A percentile compares a stretch with the other conserved stretches of the same genome.
Evolutionary conservation across 208 protist species (phyloP).

Genomic region (Lotmaria passim): DNA sequence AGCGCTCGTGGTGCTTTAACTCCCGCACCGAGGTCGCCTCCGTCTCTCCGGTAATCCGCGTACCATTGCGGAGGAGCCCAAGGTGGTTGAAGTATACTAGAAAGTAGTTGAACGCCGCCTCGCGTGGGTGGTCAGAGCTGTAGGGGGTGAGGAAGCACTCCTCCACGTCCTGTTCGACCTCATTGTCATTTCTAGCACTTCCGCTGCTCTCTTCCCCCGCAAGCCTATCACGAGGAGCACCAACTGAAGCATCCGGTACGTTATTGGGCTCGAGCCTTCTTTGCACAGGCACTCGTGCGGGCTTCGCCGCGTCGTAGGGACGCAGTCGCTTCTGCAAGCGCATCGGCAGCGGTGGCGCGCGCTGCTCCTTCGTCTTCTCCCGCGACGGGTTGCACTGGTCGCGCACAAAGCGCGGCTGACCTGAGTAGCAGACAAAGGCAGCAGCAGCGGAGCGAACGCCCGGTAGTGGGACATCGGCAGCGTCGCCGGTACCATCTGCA

Average conservation of each 20-base stretch:
- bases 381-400: neutral
- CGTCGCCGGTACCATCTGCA: neutral
- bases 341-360: neutral
- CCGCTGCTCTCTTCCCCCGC: no score
- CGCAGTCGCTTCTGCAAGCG: slow-evolving; percentile 27
- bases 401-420: slow-evolving; percentile 3
- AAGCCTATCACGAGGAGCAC: neutral
- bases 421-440: slow-evolving; percentile 43
- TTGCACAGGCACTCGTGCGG: neutral
- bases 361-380: neutral
- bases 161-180: neutral
- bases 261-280: neutral
- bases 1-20: neutral
- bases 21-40: neutral
- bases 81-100: slow-evolving; percentile 32
- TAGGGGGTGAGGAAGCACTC: slow-evolving; percentile 17
- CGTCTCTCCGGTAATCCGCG: slow-evolving; percentile 25
- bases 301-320: neutral
- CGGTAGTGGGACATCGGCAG: neutral
- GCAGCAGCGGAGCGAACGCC: slow-evolving; percentile 18
- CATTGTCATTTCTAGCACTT: no score
- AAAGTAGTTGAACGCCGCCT: slow-evolving; percentile 26
- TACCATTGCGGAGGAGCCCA: slow-evolving; percentile 27
- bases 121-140: slow-evolving; percentile 9
- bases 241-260: neutral